Evolutionary conservation across 495 filamentous ascomycete species (phyloP), one percentile per base, ranked within the genome.

Genomic region (Lophium mytilinum): DNA sequence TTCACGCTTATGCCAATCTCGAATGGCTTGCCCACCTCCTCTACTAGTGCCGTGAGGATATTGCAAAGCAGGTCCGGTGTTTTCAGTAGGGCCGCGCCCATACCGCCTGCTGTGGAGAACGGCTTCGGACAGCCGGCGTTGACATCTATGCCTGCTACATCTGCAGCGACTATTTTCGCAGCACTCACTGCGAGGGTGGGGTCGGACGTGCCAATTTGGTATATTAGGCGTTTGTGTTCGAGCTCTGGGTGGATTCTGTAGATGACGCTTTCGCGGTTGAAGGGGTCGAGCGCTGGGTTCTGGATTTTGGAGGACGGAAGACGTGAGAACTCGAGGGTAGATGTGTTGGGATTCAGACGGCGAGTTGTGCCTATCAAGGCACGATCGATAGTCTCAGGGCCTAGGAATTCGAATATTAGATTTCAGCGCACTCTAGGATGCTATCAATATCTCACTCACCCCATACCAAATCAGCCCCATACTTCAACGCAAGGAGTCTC

Each of bases 121-220:
- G 94, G 90, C 72, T 97, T 98, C 0, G 93, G 93, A 70, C 93
- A 98, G 5, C 93, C 93, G 5, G 92, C 88, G 74, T 98, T 98
- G 53, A 98, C 85, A 69, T 97, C 93, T 56, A 98, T 96, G 39
- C 94, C 93, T 0, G 84, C 83, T 0, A 97, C 92, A 71, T 97
- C 87, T 4, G 72, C 77, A 0, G 89, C 94, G 9, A 98, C 86
- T 6, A 96, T 66, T 57, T 81, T 81, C 1, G 90, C 90, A 0
- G 92, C 90, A 65, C 84, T 75, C 0, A 97, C 90, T 5, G 94
- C 93, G 17, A 81, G 77, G 14, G 84, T 80, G 0, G 93, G 88
- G 52, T 83, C 80, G 1, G 90, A 80, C 0, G 92, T 94, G 42
- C 93, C 93, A 45, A 98, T 80, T 70, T 98, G 94, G 73, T 89